Percentiles rank a stretch among this genome's conserved stretches.
Conservation (phyloP, 2,329 filamentous ascomycete species). For the Alternaria gansuensis region DNA sequence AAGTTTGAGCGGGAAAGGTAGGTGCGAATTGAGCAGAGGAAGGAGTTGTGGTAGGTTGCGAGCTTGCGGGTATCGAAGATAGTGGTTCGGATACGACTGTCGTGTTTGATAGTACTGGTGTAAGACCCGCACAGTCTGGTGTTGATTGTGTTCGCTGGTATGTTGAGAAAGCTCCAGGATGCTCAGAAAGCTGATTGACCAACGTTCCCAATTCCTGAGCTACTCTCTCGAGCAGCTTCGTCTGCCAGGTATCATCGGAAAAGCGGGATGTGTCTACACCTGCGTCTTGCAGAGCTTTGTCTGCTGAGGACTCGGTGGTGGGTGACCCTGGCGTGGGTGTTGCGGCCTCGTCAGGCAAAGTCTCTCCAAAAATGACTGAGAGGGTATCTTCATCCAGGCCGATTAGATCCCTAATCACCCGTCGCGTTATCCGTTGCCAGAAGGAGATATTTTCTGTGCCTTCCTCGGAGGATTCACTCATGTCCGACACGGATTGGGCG, state of each 20-base stretch:
- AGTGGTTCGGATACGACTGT: slow-evolving; percentile 33
- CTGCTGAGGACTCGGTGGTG: slow-evolving; percentile 28
- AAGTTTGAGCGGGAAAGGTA: slow-evolving; percentile 52
- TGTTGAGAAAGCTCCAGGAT: slow-evolving; percentile 88
- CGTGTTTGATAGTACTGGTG: slow-evolving; percentile 58
- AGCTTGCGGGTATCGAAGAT: slow-evolving; percentile 37
- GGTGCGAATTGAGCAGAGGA: slow-evolving; percentile 60
- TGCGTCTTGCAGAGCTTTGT: slow-evolving; percentile 34
- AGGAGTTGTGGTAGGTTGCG: slow-evolving; percentile 44
- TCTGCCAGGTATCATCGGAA: slow-evolving; percentile 69
- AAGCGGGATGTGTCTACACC: slow-evolving; percentile 43
- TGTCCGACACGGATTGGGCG: slow-evolving; percentile 37
- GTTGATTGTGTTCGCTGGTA: slow-evolving; percentile 69
- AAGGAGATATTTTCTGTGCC: slow-evolving; percentile 70
- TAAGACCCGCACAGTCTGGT: slow-evolving; percentile 80
- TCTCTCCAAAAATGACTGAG: slow-evolving; percentile 86
- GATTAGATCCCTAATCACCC: slow-evolving; percentile 86
- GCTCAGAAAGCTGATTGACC: slow-evolving; percentile 82
- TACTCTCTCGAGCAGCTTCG: slow-evolving; percentile 81
- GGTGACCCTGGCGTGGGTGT: slow-evolving; percentile 34
- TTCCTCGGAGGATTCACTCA: slow-evolving; percentile 51
- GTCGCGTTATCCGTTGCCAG: slow-evolving; percentile 82
- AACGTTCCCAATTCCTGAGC: slow-evolving; percentile 86
- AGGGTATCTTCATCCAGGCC: slow-evolving; percentile 88
- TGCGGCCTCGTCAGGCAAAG: slow-evolving; percentile 63